Conservation (phyloP, 805 yeast genomes). For the Barnettozyma sp. region DNA sequence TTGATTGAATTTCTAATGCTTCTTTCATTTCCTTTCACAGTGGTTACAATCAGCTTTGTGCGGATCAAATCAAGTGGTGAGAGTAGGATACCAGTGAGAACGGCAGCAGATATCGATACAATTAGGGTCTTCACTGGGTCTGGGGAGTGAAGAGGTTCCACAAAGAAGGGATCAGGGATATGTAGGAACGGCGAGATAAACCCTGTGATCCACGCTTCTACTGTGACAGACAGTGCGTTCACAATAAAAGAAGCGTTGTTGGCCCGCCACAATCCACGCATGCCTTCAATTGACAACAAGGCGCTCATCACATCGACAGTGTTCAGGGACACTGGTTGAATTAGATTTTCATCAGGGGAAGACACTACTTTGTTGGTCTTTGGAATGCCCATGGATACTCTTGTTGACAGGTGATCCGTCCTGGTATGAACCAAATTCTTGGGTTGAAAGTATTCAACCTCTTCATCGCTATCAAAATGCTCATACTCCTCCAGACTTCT, state of each 20-base stretch:
- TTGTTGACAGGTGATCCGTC: too few species aligned
- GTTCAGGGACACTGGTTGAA: constrained; percentile 47
- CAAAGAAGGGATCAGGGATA: constrained; percentile 83
- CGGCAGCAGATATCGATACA: constrained; percentile 63
- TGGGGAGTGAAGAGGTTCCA: constrained; percentile 74
- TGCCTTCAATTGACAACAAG: constrained; percentile 62
- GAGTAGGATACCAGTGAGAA: constrained; percentile 62
- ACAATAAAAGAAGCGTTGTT: constrained; percentile 74
- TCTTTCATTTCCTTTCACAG: constrained; percentile 44
- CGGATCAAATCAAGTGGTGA: constrained; percentile 80
- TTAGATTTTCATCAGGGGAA: not conserved
- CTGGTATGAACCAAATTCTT: constrained; percentile 18
- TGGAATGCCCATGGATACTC: too few species aligned
- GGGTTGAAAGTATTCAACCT: constrained; percentile 36
- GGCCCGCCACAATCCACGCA: constrained; percentile 65
- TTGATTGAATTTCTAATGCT: constrained; percentile 67
- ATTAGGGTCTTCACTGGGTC: constrained; percentile 64
- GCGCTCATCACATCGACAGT: constrained; percentile 61
- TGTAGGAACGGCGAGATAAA: constrained; percentile 72
- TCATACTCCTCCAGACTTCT: constrained; percentile 28
- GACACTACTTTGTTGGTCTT: constrained; percentile 8
- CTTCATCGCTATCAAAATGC: constrained; percentile 34
- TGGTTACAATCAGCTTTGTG: constrained; percentile 68
- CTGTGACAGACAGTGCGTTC: constrained; percentile 63
- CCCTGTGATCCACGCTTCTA: constrained; percentile 91